Base-by-base conservation (phyloP, 1,139 yeast genomes). In the Geotrichum histeridarum region DNA sequence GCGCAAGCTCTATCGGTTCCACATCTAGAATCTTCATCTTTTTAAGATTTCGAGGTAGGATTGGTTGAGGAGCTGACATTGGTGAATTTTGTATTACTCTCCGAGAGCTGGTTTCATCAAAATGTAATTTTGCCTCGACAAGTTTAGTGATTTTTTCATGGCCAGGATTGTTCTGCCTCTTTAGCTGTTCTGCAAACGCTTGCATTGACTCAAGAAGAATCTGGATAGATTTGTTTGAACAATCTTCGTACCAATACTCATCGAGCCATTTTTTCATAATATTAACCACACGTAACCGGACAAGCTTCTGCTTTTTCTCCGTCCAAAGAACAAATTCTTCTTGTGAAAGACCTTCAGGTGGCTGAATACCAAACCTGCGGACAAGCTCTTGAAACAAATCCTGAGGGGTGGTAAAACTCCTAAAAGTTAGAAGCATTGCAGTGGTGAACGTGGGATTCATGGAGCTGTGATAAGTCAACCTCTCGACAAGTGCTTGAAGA, bases 321-420 rank as follows among this genome's bases (percentile, higher is more conserved):
- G 84, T 78, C 98, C 99, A 93, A 4, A 77, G 71, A 45, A 82
- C 81, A 66, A 87, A 88, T 65, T 90, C 96, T 58, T 86, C 95
- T 61, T 81, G 85, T 54, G 87, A 81, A 58, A 93, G 73, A 0
- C 95, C 96, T 63, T 86, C 96, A 0, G 97, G 97, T 4, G 97
- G 95, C 59, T 81, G 83, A 36, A 83, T 73, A 57, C 84, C 78
- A 70, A 84, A 93, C 52, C 96, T 75, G 38, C 77, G 76, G 37
- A 84, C 80, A 57, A 93, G 73, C 47, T 80, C 70, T 27, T 77
- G 78, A 54, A 90, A 74, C 37, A 93, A 75, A 56, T 83, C 88
- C 2, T 78, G 71, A 0, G 95, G 79, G 1, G 85, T 76, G 72
- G 86, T 80, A 67, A 91, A 86, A 44, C 94, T 83, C 42, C 87